These are phyloP conservation scores for Coemansia sp. DNA, from an alignment of 192 early-diverging fungal genomes.

Conservation along the genomic window DNA sequence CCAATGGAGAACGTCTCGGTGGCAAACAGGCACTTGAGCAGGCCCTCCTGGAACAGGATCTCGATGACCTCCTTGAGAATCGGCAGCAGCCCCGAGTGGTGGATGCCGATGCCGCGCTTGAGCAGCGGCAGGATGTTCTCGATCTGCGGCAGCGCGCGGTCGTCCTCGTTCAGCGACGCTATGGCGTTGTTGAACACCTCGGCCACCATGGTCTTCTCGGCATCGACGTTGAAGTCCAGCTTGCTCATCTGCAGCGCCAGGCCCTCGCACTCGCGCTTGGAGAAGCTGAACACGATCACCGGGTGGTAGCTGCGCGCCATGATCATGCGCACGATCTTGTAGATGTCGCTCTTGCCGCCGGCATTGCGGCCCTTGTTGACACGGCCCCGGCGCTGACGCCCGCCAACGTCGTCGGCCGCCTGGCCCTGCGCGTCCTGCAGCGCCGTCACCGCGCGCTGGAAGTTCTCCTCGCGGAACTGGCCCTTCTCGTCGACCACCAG, in stretches of 20 bases:
- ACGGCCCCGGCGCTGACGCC: slow-evolving; percentile 39
- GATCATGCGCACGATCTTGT: slow-evolving; percentile 94
- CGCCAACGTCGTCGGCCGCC: slow-evolving; percentile 52
- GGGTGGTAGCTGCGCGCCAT: slow-evolving; percentile 94
- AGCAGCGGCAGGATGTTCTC: slow-evolving; percentile 88
- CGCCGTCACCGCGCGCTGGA: slow-evolving; percentile 80
- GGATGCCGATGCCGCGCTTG: slow-evolving; percentile 91
- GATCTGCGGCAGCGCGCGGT: slow-evolving; percentile 87
- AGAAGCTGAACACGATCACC: slow-evolving; percentile 97
- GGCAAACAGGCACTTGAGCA: slow-evolving; percentile 96
- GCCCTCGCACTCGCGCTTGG: slow-evolving; percentile 88
- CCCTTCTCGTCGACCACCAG: slow-evolving; percentile 95
- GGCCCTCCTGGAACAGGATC: slow-evolving; percentile 95
- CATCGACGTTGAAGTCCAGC: slow-evolving; percentile 86
- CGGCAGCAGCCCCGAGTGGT: slow-evolving; percentile 93
- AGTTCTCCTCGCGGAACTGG: slow-evolving; percentile 92
- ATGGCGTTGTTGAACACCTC: slow-evolving; percentile 88
- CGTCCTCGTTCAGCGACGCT: slow-evolving; percentile 78
- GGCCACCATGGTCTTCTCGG: slow-evolving; percentile 78
- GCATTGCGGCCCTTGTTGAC: slow-evolving; percentile 57
- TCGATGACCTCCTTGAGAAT: slow-evolving; percentile 97
- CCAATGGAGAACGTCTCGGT: slow-evolving; percentile 99
- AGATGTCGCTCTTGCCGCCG: slow-evolving; percentile 67
- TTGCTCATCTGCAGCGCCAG: slow-evolving; percentile 89
- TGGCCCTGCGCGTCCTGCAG: slow-evolving; percentile 64